These are phyloP conservation scores for Ceratobasidium sp. DNA, from an alignment of 1,284 basidiomycete species.

Conservation along the genomic window DNA sequence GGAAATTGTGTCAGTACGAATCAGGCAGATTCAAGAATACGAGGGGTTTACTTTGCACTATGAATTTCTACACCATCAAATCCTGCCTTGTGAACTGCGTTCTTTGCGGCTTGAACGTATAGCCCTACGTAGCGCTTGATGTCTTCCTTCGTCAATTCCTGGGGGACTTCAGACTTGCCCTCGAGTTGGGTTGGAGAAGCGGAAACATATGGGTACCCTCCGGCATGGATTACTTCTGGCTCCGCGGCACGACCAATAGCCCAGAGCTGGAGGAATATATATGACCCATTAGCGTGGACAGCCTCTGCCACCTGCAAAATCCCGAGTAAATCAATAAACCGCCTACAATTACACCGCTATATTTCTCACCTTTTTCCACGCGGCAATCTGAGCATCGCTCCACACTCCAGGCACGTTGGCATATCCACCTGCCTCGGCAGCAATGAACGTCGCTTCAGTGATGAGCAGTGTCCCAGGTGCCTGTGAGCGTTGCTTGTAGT, in stretches of 20 bases:
- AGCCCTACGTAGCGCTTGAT: conserved; percentile 53
- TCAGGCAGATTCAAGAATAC: neutral
- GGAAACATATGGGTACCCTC: conserved; percentile 51
- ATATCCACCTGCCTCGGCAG: conserved; percentile 43
- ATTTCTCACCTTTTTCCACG: conserved; percentile 50
- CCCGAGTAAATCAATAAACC: neutral
- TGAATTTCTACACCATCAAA: conserved; percentile 63
- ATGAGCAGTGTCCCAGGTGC: conserved; percentile 51
- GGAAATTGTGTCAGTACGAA: neutral
- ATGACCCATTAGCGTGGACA: conserved; percentile 56
- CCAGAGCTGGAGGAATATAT: conserved; percentile 55
- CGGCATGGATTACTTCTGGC: conserved; percentile 47
- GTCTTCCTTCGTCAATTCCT: conserved; percentile 50
- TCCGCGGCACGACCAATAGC: conserved; percentile 52
- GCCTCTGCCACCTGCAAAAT: conserved; percentile 50
- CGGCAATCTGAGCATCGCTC: conserved; percentile 50
- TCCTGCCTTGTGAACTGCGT: conserved; percentile 58
- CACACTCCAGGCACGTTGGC: conserved; percentile 50
- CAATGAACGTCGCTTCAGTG: conserved; percentile 53
- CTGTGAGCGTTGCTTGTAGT: conserved; percentile 52
- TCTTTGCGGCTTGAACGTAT: conserved; percentile 57
- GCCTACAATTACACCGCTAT: neutral
- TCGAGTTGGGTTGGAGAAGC: conserved; percentile 51
- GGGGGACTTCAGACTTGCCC: conserved; percentile 45
- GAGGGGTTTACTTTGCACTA: conserved; percentile 50